Evolutionary conservation across 2,329 filamentous ascomycete genomes (phyloP).

Genomic region (Fusarium longipes): DNA sequence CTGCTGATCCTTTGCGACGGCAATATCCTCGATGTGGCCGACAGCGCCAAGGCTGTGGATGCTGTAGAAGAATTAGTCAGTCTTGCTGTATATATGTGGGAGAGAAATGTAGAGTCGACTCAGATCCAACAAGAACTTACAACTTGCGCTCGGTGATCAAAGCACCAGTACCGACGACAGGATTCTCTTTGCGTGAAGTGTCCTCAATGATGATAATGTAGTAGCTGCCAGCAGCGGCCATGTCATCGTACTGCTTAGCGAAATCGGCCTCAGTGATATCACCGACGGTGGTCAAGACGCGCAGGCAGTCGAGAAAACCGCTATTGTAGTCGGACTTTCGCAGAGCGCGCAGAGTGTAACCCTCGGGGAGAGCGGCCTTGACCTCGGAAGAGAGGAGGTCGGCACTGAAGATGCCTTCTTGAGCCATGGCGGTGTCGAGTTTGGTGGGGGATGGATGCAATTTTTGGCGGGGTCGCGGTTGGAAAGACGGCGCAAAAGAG

Average conservation of each 20-base stretch:
- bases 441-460: conserved; percentile 18
- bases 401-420: conserved; percentile 77
- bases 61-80: conserved; percentile 55
- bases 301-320: conserved; percentile 90
- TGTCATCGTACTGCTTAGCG: conserved; percentile 84
- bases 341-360: conserved; percentile 86
- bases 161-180: conserved; percentile 89
- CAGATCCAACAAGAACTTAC: conserved; percentile 60
- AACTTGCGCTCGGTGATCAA: conserved; percentile 95
- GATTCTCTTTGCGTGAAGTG: conserved; percentile 62
- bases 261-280: conserved; percentile 82
- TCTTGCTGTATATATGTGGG: not conserved
- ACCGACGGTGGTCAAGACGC: conserved; percentile 92
- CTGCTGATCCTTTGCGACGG: conserved; percentile 93
- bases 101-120: not conserved
- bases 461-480: conserved; percentile 26
- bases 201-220: conserved; percentile 90
- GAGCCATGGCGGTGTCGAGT: conserved; percentile 45
- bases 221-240: conserved; percentile 80
- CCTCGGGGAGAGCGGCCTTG: conserved; percentile 76
- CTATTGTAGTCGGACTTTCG: conserved; percentile 79
- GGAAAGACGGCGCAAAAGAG: conserved; percentile 5
- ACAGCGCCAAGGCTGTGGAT: conserved; percentile 85
- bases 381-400: conserved; percentile 83
- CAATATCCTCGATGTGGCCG: conserved; percentile 98